These are phyloP conservation scores for Solanum paucissectum DNA, from an alignment of 257 asterid genomes.

Conservation along the genomic window DNA sequence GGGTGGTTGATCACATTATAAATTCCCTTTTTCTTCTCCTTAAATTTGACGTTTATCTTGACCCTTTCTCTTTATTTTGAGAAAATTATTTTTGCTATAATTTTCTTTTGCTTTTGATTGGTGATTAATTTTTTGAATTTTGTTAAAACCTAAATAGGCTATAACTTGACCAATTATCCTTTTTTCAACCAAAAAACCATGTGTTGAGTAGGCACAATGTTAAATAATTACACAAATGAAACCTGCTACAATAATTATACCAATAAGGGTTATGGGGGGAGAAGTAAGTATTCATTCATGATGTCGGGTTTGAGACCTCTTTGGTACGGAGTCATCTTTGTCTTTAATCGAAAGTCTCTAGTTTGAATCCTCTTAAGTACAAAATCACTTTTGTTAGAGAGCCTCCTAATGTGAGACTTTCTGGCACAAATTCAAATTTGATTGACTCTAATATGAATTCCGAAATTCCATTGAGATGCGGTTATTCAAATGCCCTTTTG, in stretches of 20 bases:
- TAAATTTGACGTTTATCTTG: not conserved
- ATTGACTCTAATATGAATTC: no score
- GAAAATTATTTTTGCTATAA: not conserved
- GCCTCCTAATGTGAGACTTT: no score
- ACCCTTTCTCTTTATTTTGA: not conserved
- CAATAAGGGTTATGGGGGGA: no score
- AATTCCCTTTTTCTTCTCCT: no score
- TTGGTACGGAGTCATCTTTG: no score
- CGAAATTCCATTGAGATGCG: not conserved
- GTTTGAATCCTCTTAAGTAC: no score
- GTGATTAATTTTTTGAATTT: not conserved
- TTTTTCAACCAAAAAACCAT: not conserved
- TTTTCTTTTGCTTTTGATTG: not conserved
- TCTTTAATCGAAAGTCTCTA: no score
- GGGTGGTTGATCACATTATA: constrained; percentile 1
- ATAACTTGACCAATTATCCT: not conserved
- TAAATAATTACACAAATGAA: not conserved
- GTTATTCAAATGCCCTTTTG: not conserved
- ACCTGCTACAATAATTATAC: no score
- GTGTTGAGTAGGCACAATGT: not conserved
- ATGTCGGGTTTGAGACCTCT: no score
- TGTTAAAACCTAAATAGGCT: not conserved
- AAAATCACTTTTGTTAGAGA: no score
- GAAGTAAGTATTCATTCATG: no score
- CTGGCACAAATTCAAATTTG: no score